Base-by-base conservation (phyloP, 805 yeast species). In the Saccharomyces mikatae region DNA sequence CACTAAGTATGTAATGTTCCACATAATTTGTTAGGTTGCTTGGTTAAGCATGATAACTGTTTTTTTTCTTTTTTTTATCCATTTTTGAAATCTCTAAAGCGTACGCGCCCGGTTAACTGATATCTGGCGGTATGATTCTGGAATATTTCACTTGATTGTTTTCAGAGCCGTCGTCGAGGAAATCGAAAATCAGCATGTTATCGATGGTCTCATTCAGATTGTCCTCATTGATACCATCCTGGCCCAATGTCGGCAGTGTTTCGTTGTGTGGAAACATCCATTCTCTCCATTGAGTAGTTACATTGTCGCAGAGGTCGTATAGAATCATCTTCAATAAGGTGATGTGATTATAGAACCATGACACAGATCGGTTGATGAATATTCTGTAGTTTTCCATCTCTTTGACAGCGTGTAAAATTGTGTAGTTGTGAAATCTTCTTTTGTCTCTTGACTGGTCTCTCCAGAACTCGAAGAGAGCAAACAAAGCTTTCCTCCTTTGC, bases 311-410 rank as follows among this genome's bases (percentile, higher is more conserved):
- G 24, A 69, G 57, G 56, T 69, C 73, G 52, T 65, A 69, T 14
- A 69, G 55, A 26, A 68, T 67, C 71, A 69, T 68, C 54, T 68
- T 69, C 28, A 69, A 60, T 36, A 69, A 53, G 0, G 73, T 69
- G 27, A 69, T 68, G 54, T 69, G 73, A 54, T 69, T 69, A 52
- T 69, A 69, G 46, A 69, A 69, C 73, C 73, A 69, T 2, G 73
- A 69, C 2, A 69, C 73, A 1, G 73, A 69, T 53, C 71, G 58
- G 51, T 66, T 67, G 41, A 69, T 67, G 53, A 69, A 68, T 2
- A 68, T 61, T 52, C 73, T 59, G 49, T 69, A 69, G 52, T 67
- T 67, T 58, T 69, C 73, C 71, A 69, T 66, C 51, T 69, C 73
- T 52, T 67, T 68, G 5, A 68, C 69, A n/a, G 71, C 68, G 57